phyloP scores from a whole-genome alignment of 805 yeast genomes.

The Metschnikowia similis region DNA sequence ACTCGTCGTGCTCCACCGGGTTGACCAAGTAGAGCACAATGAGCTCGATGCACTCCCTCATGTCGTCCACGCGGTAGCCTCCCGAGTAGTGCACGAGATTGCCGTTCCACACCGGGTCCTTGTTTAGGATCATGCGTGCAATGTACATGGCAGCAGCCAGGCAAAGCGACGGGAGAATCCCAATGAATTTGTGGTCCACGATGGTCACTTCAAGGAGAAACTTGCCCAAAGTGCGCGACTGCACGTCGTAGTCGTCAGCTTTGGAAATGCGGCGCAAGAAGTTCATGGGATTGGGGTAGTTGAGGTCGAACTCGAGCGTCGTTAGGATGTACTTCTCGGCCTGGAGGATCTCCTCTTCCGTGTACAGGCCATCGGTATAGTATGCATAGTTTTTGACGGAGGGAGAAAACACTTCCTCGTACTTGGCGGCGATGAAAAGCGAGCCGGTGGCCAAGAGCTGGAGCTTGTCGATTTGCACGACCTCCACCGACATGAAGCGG shows the following conservation, averaged over 20 bases:
- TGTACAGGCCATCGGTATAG: conserved; percentile 81
- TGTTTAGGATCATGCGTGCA: conserved; percentile 68
- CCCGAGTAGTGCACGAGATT: conserved; percentile 90
- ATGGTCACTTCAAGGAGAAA: conserved; percentile 74
- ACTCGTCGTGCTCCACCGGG: conserved; percentile 87
- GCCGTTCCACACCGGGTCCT: conserved; percentile 70
- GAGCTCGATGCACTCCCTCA: conserved; percentile 68
- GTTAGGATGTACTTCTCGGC: conserved; percentile 80
- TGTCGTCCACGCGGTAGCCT: conserved; percentile 71
- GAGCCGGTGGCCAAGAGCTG: conserved; percentile 86
- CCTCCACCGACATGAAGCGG: conserved; percentile 71
- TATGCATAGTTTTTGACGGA: conserved; percentile 81
- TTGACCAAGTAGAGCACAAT: conserved; percentile 71
- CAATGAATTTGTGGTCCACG: conserved; percentile 72
- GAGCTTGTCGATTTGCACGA: conserved; percentile 70
- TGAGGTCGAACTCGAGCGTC: conserved; percentile 66
- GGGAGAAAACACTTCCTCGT: conserved; percentile 88
- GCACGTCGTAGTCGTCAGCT: conserved; percentile 85
- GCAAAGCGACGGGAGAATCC: conserved; percentile 68
- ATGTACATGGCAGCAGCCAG: conserved; percentile 89
- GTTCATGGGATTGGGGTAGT: conserved; percentile 87
- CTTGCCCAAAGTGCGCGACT: conserved; percentile 80
- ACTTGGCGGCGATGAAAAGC: conserved; percentile 85
- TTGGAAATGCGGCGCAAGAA: conserved; percentile 83
- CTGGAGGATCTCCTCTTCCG: conserved; percentile 73